Evolutionary conservation across 2,329 filamentous ascomycete species (phyloP), one percentile per base, ranked within the genome.

Genomic region (Bipolaris cookei): DNA sequence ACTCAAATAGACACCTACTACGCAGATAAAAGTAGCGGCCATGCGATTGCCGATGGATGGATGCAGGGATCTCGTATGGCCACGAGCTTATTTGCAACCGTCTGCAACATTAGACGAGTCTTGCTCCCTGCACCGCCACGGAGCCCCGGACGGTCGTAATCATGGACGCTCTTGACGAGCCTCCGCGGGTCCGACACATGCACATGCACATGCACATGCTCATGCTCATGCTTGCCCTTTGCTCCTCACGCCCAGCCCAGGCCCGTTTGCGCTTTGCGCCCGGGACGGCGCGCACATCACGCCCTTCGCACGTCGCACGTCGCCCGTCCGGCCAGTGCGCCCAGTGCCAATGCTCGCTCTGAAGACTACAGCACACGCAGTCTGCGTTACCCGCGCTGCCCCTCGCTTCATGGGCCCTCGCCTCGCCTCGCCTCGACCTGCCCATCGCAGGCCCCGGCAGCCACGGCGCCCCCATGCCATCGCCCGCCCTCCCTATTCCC

Each of bases 91-190:
- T 39, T 50, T 46, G 45, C 51, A 54, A 35, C 45, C 23, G 23
- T 49, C 51, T 59, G 60, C 65, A 67, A 68, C 59, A 67, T 55
- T 64, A 64, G 55, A 59, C 66, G 63, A 61, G 45, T n/a, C 21
- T 1, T 34, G 7, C 34, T 16, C 14, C 34, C 14, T 16, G 34
- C 34, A 37, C 34, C 34, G 16, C 16, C 25, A 30, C 16, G 21
- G 20, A 20, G 14, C 20, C 14, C 11, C 13, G 8, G 42, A 16
- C n/a, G 6, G 8, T 10, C 7, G 6, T 30, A 23, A 13, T 30
- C 23, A 55, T 54, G 49, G 51, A 64, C 53, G 10, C 21, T 7
- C 39, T 23, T 6, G 20, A 23, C 4, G 16, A 42, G 39, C 21
- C 5, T 42, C 39, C 38, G 38, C 38, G 38, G 18, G 38, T 6